phyloP scores from a whole-genome alignment of 345 rosid species.

The Excoecaria cochinchinensis region DNA sequence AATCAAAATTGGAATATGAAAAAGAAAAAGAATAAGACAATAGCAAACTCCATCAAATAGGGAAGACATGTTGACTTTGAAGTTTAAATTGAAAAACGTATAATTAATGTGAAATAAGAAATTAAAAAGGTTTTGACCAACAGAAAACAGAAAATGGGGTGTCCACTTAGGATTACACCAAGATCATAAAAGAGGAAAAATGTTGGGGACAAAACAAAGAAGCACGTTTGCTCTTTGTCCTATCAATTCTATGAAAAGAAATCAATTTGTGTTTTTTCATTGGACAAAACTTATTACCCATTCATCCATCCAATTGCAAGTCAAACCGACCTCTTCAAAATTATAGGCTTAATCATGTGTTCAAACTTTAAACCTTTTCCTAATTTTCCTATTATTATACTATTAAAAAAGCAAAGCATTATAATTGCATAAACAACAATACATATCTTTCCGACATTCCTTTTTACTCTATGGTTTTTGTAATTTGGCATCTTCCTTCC shows the following conservation, averaged over 20 bases:
- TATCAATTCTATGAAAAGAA: neutral
- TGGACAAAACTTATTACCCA: too few relatives aligned
- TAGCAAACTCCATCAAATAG: neutral
- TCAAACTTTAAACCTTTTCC: constrained; percentile 18
- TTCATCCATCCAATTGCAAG: constrained; percentile 34
- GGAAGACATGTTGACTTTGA: neutral
- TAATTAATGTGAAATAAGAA: neutral
- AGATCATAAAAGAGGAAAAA: constrained; percentile 1
- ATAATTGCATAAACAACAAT: neutral
- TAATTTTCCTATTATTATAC: neutral
- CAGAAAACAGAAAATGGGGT: constrained; percentile 17
- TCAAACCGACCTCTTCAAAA: constrained; percentile 31
- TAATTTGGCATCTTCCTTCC: constrained; percentile 20
- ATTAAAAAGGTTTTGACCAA: constrained; percentile 9
- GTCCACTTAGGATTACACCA: constrained; percentile 28
- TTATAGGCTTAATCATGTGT: constrained; percentile 27
- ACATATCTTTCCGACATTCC: constrained; percentile 24
- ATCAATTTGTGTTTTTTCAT: too few relatives aligned
- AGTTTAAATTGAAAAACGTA: neutral
- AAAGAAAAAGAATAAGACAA: neutral
- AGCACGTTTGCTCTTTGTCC: constrained; percentile 4
- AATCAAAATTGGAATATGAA: neutral
- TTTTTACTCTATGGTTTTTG: neutral
- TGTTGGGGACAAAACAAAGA: constrained; percentile 9
- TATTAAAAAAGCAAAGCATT: neutral